Conservation (phyloP, 1,139 yeast species). For the Saccharomyces pastorianus region DNA sequence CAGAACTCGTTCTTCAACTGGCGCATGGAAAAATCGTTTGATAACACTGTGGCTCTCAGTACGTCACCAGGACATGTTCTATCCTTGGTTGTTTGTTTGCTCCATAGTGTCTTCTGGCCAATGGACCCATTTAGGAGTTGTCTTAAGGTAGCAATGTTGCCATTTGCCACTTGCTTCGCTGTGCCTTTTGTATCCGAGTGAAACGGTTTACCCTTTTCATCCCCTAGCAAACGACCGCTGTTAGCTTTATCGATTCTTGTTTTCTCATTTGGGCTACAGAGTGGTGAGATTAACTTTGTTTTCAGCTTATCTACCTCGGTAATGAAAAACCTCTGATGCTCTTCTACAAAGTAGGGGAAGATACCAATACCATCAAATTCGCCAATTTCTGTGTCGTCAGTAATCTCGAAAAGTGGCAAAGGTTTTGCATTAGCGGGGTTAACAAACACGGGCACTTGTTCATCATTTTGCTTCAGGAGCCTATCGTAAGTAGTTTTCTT, state of each 20-base stretch:
- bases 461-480: not conserved
- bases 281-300: constrained; percentile 10
- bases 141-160: constrained; percentile 4
- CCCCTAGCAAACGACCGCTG: not conserved
- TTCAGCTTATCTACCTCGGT: constrained; percentile 9
- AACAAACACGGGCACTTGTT: constrained; percentile 3
- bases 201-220: not conserved
- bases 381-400: constrained; percentile 7
- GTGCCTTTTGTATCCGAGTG: not conserved
- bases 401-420: constrained; percentile 10
- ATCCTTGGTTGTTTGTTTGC: constrained; percentile 5
- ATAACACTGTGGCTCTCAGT: constrained; percentile 15
- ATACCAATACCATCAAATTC: constrained; percentile 18
- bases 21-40: constrained; percentile 6
- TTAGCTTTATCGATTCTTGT: not conserved
- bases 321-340: constrained; percentile 10
- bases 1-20: constrained; percentile 17
- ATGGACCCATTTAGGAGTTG: constrained; percentile 5
- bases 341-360: constrained; percentile 14
- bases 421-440: constrained; percentile 10
- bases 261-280: constrained; percentile 3
- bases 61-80: constrained; percentile 20
- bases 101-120: constrained; percentile 11
- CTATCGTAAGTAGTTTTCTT: not conserved
- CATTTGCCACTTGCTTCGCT: not conserved